Base-by-base conservation (phyloP, 495 filamentous ascomycete genomes). In the Aspergillus affinis region DNA sequence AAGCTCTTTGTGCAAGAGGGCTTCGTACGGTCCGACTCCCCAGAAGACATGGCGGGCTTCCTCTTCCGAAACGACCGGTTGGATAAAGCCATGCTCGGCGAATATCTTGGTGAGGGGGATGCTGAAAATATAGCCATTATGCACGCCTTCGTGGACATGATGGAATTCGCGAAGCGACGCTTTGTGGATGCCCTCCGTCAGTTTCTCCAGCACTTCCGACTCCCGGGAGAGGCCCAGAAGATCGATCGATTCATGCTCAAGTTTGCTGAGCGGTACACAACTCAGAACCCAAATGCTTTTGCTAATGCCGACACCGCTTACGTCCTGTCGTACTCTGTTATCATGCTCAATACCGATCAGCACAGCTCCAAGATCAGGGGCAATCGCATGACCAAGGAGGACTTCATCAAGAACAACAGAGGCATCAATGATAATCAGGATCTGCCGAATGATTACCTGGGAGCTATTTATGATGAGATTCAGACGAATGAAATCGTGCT, bases 241-340 rank as follows among this genome's bases (percentile, higher is more conserved):
- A 99, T 99, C 63, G 94, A 99, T 85, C 89, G 94, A 41, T 96
- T 97, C 75, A 98, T 99, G 94, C 81, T 98, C 53, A 99, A 99
- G 72, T 99, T 98, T 75, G 95, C 94, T 46, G 91, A 98, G 67
- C 87, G 93, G 26, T 99, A 99, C 69, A 88, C 93, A 41, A 89
- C 86, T 44, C 92, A 92, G 29, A 99, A 99, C 63, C 94, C 94
- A 1, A 95, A 97, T 68, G 93, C 94, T 5, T 99, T 97, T 69
- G 94, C 94, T 18, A 99, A 98, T 70, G 94, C 94, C 4, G 94
- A 99, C 67, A 99, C 94, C 0, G 93, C 94, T 7, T 99, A 99
- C 66, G 90, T 98, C 26, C 81, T 99, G 10, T 85, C 93, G 0
- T 99, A 99, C 71, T 96, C 92, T 0, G 95, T 97, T 51, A 97